Conservation (phyloP, 2,329 filamentous ascomycete species). For the Phoma herbarum region DNA sequence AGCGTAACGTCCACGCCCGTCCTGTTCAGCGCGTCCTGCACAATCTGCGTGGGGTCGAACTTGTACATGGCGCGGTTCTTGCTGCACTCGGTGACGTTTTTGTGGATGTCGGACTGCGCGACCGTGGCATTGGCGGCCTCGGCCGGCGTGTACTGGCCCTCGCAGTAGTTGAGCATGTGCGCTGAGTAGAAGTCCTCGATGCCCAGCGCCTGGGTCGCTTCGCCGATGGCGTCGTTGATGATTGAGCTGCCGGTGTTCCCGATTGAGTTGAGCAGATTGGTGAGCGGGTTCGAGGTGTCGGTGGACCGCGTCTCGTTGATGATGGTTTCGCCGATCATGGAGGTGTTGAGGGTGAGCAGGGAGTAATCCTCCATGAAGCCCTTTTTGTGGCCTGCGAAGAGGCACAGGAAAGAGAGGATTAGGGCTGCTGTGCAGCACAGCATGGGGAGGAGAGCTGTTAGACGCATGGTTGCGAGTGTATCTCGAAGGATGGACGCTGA, state of each 20-base stretch:
- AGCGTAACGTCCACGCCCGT: slow-evolving; percentile 58
- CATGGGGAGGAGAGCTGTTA: slow-evolving; percentile 60
- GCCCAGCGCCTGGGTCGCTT: slow-evolving; percentile 60
- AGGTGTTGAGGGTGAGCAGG: slow-evolving; percentile 67
- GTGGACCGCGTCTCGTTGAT: slow-evolving; percentile 39
- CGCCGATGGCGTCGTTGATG: slow-evolving; percentile 53
- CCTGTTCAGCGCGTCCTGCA: slow-evolving; percentile 60
- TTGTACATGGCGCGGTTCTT: slow-evolving; percentile 63
- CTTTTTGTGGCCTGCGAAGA: slow-evolving; percentile 68
- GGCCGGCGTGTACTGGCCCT: slow-evolving; percentile 56
- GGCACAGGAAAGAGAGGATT: slow-evolving; percentile 66
- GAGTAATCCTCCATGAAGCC: slow-evolving; percentile 66
- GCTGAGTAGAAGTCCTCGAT: slow-evolving; percentile 69
- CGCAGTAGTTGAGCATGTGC: slow-evolving; percentile 69
- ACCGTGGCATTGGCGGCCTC: slow-evolving; percentile 56
- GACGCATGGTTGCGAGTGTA: slow-evolving; percentile 53
- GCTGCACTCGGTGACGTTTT: slow-evolving; percentile 65
- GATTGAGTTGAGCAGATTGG: slow-evolving; percentile 47
- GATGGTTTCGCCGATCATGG: slow-evolving; percentile 59
- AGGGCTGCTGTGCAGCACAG: slow-evolving; percentile 63
- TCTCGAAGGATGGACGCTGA: background rate
- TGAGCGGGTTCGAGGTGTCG: slow-evolving; percentile 36
- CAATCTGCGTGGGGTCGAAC: slow-evolving; percentile 63
- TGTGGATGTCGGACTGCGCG: slow-evolving; percentile 52
- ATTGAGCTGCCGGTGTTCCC: slow-evolving; percentile 42